phyloP scores from a whole-genome alignment of 371 early-diverging fungal species.

The Mucor irregularis region DNA sequence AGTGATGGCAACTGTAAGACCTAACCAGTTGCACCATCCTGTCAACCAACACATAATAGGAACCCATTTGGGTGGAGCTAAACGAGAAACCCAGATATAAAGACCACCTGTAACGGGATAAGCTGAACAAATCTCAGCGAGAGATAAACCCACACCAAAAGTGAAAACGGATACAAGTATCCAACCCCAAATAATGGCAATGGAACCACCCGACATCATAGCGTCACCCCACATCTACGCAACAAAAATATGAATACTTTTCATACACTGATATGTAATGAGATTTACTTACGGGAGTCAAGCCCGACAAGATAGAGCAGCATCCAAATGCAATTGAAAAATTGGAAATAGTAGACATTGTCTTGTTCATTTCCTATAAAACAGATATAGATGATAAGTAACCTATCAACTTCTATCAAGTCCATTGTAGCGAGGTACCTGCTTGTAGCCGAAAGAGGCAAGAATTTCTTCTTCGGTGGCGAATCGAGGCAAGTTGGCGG shows the following conservation, averaged over 20 bases:
- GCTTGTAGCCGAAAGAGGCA: conserved; percentile 61
- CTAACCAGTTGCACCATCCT: conserved; percentile 64
- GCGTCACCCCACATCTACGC: conserved; percentile 55
- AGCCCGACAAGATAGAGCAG: conserved; percentile 60
- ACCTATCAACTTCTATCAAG: no score
- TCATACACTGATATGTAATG: not conserved
- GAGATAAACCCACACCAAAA: conserved; percentile 62
- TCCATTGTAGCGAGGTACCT: conserved; percentile 44
- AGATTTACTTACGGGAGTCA: conserved; percentile 48
- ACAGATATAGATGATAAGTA: no score
- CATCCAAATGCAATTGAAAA: conserved; percentile 68
- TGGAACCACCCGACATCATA: conserved; percentile 68
- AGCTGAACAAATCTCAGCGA: conserved; percentile 78
- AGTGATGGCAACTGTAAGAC: conserved; percentile 48
- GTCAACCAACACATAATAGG: conserved; percentile 58
- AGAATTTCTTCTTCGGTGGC: conserved; percentile 48
- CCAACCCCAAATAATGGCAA: conserved; percentile 74
- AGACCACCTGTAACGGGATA: conserved; percentile 69
- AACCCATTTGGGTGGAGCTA: conserved; percentile 55
- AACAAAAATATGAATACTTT: not conserved
- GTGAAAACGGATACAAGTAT: conserved; percentile 62
- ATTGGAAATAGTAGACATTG: conserved; percentile 62
- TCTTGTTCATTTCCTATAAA: conserved; percentile 63
- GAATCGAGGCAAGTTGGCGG: conserved; percentile 17
- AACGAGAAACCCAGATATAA: conserved; percentile 61